Evolutionary conservation across 805 yeast genomes (phyloP).

Genomic region (Schwanniomyces pseudopolymorphus): DNA sequence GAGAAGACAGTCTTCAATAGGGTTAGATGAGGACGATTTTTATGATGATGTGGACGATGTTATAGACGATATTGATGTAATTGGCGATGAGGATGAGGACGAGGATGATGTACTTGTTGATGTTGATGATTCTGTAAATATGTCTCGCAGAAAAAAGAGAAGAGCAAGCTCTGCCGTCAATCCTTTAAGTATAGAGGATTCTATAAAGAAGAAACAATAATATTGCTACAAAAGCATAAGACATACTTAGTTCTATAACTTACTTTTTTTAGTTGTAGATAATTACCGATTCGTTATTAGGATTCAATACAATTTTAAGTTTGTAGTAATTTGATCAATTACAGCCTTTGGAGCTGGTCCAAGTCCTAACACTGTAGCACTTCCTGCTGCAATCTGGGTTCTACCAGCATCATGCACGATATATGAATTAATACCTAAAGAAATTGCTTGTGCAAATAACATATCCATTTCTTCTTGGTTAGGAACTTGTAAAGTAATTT

Average conservation of each 20-base stretch:
- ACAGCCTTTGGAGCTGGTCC: constrained; percentile 93
- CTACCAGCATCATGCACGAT: constrained; percentile 95
- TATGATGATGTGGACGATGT: constrained; percentile 42
- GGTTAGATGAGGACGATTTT: constrained; percentile 44
- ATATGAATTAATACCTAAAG: constrained; percentile 73
- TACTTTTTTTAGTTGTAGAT: neutral
- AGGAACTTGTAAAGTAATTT: constrained; percentile 78
- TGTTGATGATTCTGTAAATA: constrained; percentile 32
- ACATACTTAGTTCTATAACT: neutral
- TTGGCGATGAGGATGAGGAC: constrained; percentile 34
- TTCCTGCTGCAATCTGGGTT: constrained; percentile 94
- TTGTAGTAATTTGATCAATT: constrained; percentile 79
- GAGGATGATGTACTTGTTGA: constrained; percentile 32
- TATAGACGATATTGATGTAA: constrained; percentile 32
- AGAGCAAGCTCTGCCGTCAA: constrained; percentile 45
- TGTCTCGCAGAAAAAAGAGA: constrained; percentile 27
- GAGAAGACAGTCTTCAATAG: constrained; percentile 39
- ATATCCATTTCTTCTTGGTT: constrained; percentile 70
- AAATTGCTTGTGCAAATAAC: constrained; percentile 76
- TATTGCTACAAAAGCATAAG: neutral
- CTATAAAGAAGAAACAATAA: constrained; percentile 2
- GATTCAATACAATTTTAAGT: constrained; percentile 64
- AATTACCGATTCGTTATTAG: neutral
- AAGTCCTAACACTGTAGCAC: constrained; percentile 92
- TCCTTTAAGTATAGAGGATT: constrained; percentile 27